Conservation (phyloP, 208 protist species). For the Leishmania mexicana region DNA sequence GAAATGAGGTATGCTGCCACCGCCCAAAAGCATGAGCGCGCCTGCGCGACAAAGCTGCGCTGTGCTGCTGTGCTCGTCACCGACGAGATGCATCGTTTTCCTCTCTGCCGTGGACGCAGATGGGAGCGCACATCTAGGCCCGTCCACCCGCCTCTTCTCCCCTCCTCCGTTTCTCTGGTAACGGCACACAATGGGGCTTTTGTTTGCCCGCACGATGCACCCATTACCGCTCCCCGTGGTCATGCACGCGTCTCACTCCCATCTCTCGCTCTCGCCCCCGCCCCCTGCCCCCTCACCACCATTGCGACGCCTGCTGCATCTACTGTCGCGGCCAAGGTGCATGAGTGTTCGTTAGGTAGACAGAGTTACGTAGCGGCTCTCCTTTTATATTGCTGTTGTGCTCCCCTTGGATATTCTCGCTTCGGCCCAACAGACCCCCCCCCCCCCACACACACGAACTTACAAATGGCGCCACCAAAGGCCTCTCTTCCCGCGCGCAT, state of each 20-base stretch:
- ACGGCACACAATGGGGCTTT: not conserved
- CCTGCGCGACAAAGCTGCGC: not conserved
- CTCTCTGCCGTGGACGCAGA: not conserved
- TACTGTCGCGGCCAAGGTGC: not conserved
- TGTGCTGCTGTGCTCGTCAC: not conserved
- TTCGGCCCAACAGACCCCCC: not conserved
- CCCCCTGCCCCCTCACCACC: not conserved
- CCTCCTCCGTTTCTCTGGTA: not conserved
- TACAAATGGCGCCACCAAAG: slow-evolving; percentile 78
- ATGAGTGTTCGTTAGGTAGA: not conserved
- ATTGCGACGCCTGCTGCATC: not conserved
- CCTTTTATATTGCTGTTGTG: not conserved
- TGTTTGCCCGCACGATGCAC: not conserved
- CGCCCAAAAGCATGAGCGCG: not conserved
- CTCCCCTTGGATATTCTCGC: not conserved
- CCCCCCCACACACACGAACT: not conserved
- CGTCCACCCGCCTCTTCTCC: not conserved
- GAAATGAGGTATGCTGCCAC: not conserved
- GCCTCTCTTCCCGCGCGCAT: slow-evolving; percentile 75
- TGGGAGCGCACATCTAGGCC: not conserved
- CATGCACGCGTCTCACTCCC: not conserved
- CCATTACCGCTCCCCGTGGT: not conserved
- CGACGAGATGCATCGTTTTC: not conserved
- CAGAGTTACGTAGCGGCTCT: not conserved
- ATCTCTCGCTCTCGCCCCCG: not conserved